Conservation (phyloP, 345 rosid genomes). For the Aethionema arabicum region DNA sequence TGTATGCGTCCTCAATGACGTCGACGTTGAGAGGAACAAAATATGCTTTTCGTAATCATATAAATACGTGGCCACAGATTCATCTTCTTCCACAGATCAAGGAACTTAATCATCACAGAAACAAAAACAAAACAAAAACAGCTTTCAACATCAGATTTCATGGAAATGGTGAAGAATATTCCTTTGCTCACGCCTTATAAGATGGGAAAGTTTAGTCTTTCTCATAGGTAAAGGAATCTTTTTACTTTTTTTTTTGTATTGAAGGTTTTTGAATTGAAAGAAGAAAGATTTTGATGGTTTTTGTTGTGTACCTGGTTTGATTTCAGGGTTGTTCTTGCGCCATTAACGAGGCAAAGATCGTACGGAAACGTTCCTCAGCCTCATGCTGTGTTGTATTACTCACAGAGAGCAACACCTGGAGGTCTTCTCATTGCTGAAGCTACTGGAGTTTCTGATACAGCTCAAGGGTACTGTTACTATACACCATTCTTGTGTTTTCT, state of each 20-base stretch:
- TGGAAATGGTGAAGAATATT: not conserved
- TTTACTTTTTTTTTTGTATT: not conserved
- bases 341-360: conserved; percentile 21
- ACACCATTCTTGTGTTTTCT: not conserved
- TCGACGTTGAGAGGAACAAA: too few species aligned
- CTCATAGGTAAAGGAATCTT: not conserved
- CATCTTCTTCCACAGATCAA: too few species aligned
- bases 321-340: conserved; percentile 19
- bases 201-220: not conserved
- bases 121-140: too few species aligned
- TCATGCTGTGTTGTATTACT: conserved; percentile 19
- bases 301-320: not conserved
- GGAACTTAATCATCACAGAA: too few species aligned
- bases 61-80: too few species aligned
- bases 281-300: not conserved
- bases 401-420: conserved; percentile 23
- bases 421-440: conserved; percentile 25
- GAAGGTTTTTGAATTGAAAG: not conserved
- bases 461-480: not conserved
- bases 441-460: conserved; percentile 19
- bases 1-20: too few species aligned
- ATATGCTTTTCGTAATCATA: too few species aligned
- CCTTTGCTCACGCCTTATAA: not conserved
- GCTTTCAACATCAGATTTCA: not conserved
- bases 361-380: conserved; percentile 26